phyloP scores from a whole-genome alignment of 169 alveolate genomes.

The Babesia divergens region DNA sequence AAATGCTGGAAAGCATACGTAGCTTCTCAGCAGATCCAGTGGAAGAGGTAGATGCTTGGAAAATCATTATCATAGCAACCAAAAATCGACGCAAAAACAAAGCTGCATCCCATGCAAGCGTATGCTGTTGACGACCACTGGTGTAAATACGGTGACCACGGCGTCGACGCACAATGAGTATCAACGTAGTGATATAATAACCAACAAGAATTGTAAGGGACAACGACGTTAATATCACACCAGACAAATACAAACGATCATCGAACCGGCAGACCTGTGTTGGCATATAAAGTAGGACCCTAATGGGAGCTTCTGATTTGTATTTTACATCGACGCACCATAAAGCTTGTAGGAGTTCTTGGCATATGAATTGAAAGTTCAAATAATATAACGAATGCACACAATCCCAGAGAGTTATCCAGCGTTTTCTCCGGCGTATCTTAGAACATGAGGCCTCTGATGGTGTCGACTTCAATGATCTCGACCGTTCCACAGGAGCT shows the following conservation, averaged over 20 bases:
- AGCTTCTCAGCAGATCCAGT: conserved; percentile 34
- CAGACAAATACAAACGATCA: conserved; percentile 53
- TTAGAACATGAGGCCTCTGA: no score
- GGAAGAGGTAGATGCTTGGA: conserved; percentile 32
- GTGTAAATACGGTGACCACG: conserved; percentile 8
- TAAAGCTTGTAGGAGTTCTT: conserved; percentile 64
- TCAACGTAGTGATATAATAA: not conserved
- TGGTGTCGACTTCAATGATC: no score
- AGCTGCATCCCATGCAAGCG: conserved; percentile 46
- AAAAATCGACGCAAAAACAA: conserved; percentile 17
- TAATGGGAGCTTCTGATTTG: conserved; percentile 47
- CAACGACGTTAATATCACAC: conserved; percentile 21
- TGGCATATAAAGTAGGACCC: conserved; percentile 68
- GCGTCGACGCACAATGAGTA: not conserved
- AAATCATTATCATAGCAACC: conserved; percentile 26
- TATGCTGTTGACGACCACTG: conserved; percentile 37
- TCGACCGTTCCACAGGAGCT: no score
- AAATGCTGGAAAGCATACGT: conserved; percentile 29
- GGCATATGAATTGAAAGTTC: conserved; percentile 67
- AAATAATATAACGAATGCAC: conserved; percentile 45
- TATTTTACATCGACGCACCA: conserved; percentile 75
- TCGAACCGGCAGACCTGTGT: conserved; percentile 57
- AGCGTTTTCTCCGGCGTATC: not conserved
- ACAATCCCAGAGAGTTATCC: not conserved
- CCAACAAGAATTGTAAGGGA: conserved; percentile 23